Evolutionary conservation across 345 rosid species (phyloP).

Genomic region (Salix caprea): DNA sequence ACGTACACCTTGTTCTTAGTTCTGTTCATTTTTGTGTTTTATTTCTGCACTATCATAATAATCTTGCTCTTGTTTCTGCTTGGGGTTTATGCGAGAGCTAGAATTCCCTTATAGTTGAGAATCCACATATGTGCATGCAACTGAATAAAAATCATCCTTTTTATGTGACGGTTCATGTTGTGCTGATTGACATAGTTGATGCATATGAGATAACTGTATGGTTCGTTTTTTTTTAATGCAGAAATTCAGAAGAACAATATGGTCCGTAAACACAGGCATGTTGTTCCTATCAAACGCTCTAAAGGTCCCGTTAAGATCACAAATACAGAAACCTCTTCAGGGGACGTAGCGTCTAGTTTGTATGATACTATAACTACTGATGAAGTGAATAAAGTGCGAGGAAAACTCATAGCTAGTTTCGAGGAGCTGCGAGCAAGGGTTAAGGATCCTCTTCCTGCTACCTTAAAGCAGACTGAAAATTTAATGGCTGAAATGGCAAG

Average conservation of each 20-base stretch:
- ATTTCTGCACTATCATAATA: not conserved
- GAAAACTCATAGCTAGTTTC: conserved; percentile 37
- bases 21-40: not conserved
- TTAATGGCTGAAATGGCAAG: conserved; percentile 18
- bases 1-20: not conserved
- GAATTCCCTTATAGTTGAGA: not conserved
- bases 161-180: not conserved
- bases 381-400: conserved; percentile 34
- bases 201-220: not conserved
- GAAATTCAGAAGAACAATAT: conserved; percentile 5
- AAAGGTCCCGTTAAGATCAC: conserved; percentile 19
- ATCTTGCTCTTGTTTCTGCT: not conserved
- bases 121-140: no score
- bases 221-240: not conserved
- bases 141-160: not conserved
- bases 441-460: conserved; percentile 51
- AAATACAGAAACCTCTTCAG: conserved; percentile 18
- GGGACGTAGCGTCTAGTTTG: not conserved
- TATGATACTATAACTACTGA: conserved; percentile 21
- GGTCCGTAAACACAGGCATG: conserved; percentile 8
- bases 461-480: conserved; percentile 30
- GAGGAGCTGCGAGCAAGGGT: conserved; percentile 40
- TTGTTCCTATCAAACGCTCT: conserved; percentile 1
- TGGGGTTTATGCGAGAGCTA: not conserved
- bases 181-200: not conserved